phyloP scores from a whole-genome alignment of 2,329 filamentous ascomycete species.

The Aspergillus puulaauensis region DNA sequence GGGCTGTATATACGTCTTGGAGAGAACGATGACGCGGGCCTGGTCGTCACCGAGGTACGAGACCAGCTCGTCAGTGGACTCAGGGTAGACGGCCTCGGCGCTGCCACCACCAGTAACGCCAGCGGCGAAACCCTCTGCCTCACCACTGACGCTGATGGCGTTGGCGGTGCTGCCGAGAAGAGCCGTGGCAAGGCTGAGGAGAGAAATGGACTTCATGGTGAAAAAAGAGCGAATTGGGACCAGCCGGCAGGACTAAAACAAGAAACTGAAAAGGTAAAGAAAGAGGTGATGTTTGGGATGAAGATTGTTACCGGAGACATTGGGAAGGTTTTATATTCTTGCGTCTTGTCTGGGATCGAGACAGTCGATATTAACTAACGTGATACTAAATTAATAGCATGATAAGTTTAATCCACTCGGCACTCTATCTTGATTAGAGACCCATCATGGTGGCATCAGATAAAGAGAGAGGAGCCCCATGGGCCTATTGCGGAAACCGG shows the following conservation, averaged over 20 bases:
- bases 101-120: constrained; percentile 62
- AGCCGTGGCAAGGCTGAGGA: constrained; percentile 18
- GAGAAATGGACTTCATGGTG: constrained; percentile 19
- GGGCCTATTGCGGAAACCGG: not conserved
- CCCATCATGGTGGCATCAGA: constrained; percentile 2
- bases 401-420: not conserved
- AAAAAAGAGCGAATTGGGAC: constrained; percentile 9
- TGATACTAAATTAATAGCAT: not conserved
- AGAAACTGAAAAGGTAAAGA: not conserved
- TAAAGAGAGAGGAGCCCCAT: not conserved
- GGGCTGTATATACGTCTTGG: constrained; percentile 15
- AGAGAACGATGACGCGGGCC: constrained; percentile 56
- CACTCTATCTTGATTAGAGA: not conserved
- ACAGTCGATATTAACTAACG: not conserved
- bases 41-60: constrained; percentile 57
- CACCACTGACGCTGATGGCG: constrained; percentile 24
- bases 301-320: not conserved
- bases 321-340: constrained; percentile 2
- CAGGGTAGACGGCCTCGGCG: constrained; percentile 55
- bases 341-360: not conserved
- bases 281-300: constrained; percentile 7
- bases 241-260: constrained; percentile 8
- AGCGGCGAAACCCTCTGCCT: constrained; percentile 50
- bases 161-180: constrained; percentile 17
- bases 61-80: constrained; percentile 57